Percentiles rank a stretch among this genome's conserved stretches.
phyloP scores from a whole-genome alignment of 2,329 filamentous ascomycete species.

The Diplodia intermedia region DNA sequence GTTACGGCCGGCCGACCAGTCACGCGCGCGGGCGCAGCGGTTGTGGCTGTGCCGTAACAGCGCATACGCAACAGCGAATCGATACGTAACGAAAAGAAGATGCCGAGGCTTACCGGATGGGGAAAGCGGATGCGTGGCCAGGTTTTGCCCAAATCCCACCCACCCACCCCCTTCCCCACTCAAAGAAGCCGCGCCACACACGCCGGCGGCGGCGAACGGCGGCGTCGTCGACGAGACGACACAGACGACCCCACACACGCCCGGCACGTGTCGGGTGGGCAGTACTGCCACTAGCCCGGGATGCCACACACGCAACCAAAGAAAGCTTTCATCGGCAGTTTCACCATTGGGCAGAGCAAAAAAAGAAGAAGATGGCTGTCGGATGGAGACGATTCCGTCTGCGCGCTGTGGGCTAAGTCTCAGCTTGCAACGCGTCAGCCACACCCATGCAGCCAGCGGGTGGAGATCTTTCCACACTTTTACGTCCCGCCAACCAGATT shows the following conservation, averaged over 20 bases:
- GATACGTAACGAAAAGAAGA: not conserved
- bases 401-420: not conserved
- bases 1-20: not conserved
- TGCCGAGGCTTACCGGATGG: not conserved
- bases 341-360: not conserved
- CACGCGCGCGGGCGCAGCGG: conserved; percentile 3
- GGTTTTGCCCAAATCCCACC: not conserved
- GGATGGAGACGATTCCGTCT: not conserved
- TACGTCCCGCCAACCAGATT: not conserved
- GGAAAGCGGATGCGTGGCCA: conserved; percentile 13
- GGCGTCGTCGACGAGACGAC: too few relatives aligned
- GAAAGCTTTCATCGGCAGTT: not conserved
- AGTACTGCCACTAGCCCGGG: too few relatives aligned
- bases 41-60: conserved; percentile 1
- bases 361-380: not conserved
- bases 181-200: not conserved
- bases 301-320: too few relatives aligned
- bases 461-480: not conserved
- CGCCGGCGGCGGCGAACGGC: not conserved
- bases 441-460: not conserved
- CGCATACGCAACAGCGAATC: too few relatives aligned
- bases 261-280: not conserved
- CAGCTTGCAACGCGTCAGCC: not conserved
- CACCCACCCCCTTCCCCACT: not conserved
- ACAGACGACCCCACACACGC: not conserved